Conservation (phyloP, 2,329 filamentous ascomycete species). For the Sporothrix curviconia region DNA sequence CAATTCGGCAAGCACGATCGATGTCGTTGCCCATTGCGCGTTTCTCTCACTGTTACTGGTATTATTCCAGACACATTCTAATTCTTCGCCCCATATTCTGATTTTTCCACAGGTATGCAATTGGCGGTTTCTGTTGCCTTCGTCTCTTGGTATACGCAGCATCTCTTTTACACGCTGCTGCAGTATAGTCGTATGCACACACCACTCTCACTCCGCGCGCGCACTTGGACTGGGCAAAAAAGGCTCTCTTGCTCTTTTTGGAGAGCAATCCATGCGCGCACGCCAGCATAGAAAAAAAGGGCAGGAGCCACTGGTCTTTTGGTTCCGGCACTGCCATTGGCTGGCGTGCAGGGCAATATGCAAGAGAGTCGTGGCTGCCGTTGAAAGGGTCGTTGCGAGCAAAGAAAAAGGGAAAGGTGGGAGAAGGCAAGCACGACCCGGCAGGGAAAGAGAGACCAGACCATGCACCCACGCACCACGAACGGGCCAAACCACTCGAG, state of each 20-base stretch:
- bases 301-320: slow-evolving; percentile 6
- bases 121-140: too few species aligned
- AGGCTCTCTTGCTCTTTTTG: neutral
- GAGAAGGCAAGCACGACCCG: slow-evolving; percentile 5
- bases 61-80: too few species aligned
- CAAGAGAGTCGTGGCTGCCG: slow-evolving; percentile 41
- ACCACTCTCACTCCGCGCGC: too few species aligned
- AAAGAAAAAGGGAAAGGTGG: slow-evolving; percentile 7
- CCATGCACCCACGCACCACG: neutral
- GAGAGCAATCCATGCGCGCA: neutral
- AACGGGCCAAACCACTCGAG: slow-evolving; percentile 3
- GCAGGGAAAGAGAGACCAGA: slow-evolving; percentile 1
- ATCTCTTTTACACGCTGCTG: too few species aligned
- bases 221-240: slow-evolving; percentile 2
- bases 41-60: too few species aligned
- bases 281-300: slow-evolving; percentile 10
- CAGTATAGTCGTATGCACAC: too few species aligned
- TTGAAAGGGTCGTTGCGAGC: slow-evolving; percentile 32
- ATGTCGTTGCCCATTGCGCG: too few species aligned
- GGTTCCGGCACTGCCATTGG: slow-evolving; percentile 16
- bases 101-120: too few species aligned
- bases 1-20: slow-evolving; percentile 10
- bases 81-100: too few species aligned
- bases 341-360: slow-evolving; percentile 15
- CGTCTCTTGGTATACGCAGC: too few species aligned